Percentiles rank a stretch among this genome's conserved stretches.
Evolutionary conservation across 2,329 filamentous ascomycete species (phyloP).

Genomic region (Fusarium brevicatenulatum): DNA sequence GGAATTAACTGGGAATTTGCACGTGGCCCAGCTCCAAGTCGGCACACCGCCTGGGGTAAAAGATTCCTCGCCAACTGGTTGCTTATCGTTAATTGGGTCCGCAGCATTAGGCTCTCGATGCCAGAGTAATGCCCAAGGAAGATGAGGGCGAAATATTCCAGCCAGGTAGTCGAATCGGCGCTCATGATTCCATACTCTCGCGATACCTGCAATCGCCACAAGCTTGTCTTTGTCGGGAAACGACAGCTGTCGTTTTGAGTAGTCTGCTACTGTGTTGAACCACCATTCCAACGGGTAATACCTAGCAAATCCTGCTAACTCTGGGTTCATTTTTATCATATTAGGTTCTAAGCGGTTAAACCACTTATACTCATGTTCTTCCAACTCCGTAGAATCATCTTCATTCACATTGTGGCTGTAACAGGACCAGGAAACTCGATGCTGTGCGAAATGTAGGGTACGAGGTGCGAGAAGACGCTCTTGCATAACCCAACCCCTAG

Average conservation of each 20-base stretch:
- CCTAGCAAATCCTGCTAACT: accelerated
- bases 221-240: background rate
- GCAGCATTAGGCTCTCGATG: background rate
- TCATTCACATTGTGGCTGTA: background rate
- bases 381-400: background rate
- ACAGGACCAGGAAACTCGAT: background rate
- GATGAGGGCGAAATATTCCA: background rate
- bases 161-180: background rate
- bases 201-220: background rate
- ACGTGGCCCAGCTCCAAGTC: background rate
- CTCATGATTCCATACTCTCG: background rate
- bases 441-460: background rate
- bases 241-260: background rate
- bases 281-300: background rate
- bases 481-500: background rate
- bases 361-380: background rate
- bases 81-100: background rate
- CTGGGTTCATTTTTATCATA: background rate
- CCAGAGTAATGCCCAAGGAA: background rate
- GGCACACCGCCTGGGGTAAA: background rate
- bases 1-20: background rate
- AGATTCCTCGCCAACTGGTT: background rate
- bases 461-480: background rate
- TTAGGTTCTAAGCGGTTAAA: background rate
- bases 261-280: background rate